phyloP scores from a whole-genome alignment of 306 rosid genomes.

The Abrus pulchellus region DNA sequence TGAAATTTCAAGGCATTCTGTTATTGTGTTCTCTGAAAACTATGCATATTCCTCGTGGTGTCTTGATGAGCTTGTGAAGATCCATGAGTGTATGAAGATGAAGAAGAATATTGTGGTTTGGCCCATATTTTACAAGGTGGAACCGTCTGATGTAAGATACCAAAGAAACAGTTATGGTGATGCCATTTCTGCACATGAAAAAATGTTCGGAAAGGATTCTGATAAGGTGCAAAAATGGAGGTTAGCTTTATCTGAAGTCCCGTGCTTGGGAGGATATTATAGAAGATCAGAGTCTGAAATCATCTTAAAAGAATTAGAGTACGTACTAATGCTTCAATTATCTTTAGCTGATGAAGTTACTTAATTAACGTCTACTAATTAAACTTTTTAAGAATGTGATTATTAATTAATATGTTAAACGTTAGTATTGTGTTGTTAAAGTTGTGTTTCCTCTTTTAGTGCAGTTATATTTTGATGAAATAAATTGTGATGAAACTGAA shows the following conservation, averaged over 20 bases:
- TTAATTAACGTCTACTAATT: too few relatives aligned
- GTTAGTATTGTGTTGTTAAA: too few relatives aligned
- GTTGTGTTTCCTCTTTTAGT: too few relatives aligned
- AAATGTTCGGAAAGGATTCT: background rate
- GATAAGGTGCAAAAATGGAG: conserved; percentile 13
- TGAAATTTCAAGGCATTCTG: conserved; percentile 1
- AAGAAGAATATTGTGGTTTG: conserved; percentile 11
- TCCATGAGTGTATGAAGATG: background rate
- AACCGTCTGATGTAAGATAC: background rate
- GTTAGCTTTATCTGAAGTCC: conserved; percentile 33
- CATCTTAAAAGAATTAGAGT: too few relatives aligned
- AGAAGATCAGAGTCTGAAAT: too few relatives aligned
- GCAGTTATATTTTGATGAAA: too few relatives aligned
- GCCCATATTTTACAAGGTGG: conserved; percentile 8
- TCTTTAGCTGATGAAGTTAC: too few relatives aligned
- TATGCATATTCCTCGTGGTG: conserved; percentile 30
- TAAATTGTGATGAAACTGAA: too few relatives aligned
- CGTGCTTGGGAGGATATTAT: background rate
- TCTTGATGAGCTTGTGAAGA: conserved; percentile 25
- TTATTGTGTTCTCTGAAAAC: conserved; percentile 35
- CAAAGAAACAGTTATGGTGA: background rate
- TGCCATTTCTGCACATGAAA: conserved; percentile 19
- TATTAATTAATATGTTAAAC: too few relatives aligned
- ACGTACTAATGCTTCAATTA: too few relatives aligned
- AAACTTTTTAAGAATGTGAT: too few relatives aligned